Base-by-base conservation (phyloP, 108 stramenopile genomes). In the Nitzschia sp. region DNA sequence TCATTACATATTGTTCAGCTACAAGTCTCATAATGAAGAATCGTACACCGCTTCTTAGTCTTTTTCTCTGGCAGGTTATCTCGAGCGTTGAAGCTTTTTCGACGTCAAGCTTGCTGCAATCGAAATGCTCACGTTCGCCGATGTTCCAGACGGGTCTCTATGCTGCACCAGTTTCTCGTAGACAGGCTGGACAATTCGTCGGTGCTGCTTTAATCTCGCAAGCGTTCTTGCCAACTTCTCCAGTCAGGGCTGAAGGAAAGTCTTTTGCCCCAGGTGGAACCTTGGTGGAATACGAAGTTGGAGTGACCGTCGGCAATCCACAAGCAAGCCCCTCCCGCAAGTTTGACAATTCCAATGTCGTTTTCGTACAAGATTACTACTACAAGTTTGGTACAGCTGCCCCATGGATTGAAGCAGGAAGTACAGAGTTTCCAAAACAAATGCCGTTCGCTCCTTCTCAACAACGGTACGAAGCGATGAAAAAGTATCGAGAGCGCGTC, bases 331-430 rank as follows among this genome's bases (percentile, higher is more conserved):
- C 73, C 1, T 78, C 80, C 5, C 86, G 92, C 28, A 68, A 67
- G 19, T 25, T 38, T 4, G 82, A 88, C 60, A 93, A 93, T 70
- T 77, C 80, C 56, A 93, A 93, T 66, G 92, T 93, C 3, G 25
- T 93, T 0, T 93, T 93, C 68, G 59, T 33, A 27, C 85, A 87
- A 56, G 92, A 93, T 36, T 79, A 85, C 48, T 93, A 87, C 54
- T 93, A 82, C 69, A 93, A 93, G 65, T 93, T 90, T 69, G 92
- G 92, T 17, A 72, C 79, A 2, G 87, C 81, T 9, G 78, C 86
- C 21, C 79, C 68, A 6, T 93, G 83, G 81, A 83, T 88, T 30
- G 79, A 80, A 33, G 63, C 84, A 5, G 87, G 77, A 0, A 66
- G 45, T 15, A 84, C 82, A 5, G 79, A 82, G 6, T 93, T 87